Base-by-base conservation (phyloP, 2,329 filamentous ascomycete species). In the Hypoxylon rubiginosum region DNA sequence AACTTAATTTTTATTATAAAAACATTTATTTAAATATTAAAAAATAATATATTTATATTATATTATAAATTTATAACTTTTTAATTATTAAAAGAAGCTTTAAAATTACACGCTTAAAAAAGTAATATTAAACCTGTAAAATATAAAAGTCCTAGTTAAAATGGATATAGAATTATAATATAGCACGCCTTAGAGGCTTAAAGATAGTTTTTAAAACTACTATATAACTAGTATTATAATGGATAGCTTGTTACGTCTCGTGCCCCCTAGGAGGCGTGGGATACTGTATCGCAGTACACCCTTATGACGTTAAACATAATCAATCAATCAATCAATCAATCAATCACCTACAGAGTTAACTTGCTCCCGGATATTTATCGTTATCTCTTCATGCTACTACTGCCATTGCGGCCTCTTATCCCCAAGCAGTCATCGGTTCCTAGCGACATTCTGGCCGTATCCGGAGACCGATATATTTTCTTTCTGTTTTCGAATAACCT, bases 61-160 rank as follows among this genome's bases (percentile, higher is more conserved):
- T 48, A 48, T 30, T 30, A 30, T 30, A 48, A 21, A 48, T 48
- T 48, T 19, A 48, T 48, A 21, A 48, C 7, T 48, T 48, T 48
- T 19, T 21, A 21, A 48, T n/a, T n/a, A 48, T 48, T 17, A 48
- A 48, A 5, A 30, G 28, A 30, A 30, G 9, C 9, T 9, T 9
- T 9, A 48, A 48, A 24, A 24, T 48, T 21, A 21, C 19, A 24
- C 9, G 6, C n/a, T 17, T 17, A 48, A 4, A 21, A 48, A 48
- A 48, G n/a, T n/a, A 48, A 21, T 21, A 48, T 7, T 24, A 19
- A 21, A 48, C 9, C 9, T 30, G 9, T 30, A 30, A 30, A 30
- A 30, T n/a, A n/a, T n/a, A n/a, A n/a, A n/a, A n/a, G n/a, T n/a
- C n/a, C n/a, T n/a, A n/a, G n/a, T n/a, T n/a, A 30, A 30, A 30